A percentile compares a stretch with the other conserved stretches of the same genome.
These are phyloP conservation scores for Davidsoniella australis DNA, from an alignment of 2,329 filamentous ascomycete species.

Conservation along the genomic window DNA sequence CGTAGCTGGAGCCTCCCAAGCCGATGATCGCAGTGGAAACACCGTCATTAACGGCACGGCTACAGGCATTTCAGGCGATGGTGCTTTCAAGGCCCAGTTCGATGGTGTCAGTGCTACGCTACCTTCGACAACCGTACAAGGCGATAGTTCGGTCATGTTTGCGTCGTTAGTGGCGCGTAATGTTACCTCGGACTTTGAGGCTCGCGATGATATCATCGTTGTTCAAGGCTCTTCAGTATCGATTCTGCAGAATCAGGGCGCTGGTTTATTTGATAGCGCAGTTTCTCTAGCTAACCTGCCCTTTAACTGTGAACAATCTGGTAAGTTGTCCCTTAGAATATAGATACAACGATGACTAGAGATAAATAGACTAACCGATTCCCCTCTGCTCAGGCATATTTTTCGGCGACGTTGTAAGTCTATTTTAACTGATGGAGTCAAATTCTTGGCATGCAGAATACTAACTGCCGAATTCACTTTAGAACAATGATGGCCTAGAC, in stretches of 20 bases:
- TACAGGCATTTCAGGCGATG: conserved; percentile 4
- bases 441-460: background rate
- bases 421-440: no score
- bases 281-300: background rate
- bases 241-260: background rate
- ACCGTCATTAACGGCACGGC: conserved; percentile 2
- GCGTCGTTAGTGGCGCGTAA: conserved; percentile 10
- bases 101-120: background rate
- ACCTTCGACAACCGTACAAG: background rate
- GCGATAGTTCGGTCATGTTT: conserved; percentile 7
- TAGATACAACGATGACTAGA: background rate
- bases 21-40: conserved; percentile 1
- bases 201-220: conserved; percentile 6
- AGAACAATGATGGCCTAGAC: conserved; percentile 16
- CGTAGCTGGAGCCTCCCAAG: background rate
- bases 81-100: conserved; percentile 2
- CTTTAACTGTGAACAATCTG: conserved; percentile 3
- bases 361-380: background rate
- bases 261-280: background rate
- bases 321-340: background rate
- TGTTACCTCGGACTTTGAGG: background rate
- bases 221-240: background rate
- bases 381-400: background rate
- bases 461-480: background rate
- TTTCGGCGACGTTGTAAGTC: conserved; percentile 10